phyloP scores from a whole-genome alignment of 2,329 filamentous ascomycete genomes.

The Alternaria novae-zelandiae region DNA sequence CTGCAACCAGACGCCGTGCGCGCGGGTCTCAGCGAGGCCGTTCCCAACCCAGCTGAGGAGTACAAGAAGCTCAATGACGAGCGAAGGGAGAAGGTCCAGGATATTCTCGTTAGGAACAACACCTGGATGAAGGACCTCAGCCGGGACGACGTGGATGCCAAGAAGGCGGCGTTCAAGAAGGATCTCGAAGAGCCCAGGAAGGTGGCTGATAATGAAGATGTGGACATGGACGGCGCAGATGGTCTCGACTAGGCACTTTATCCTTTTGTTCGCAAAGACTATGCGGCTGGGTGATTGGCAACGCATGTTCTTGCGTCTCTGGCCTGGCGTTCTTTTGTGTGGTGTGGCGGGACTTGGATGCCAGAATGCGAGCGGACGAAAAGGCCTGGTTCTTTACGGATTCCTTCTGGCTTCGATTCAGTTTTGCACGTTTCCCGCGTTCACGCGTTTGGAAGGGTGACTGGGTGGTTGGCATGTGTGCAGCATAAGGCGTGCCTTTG shows the following conservation, averaged over 20 bases:
- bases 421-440: neutral
- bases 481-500: slow-evolving; percentile 6
- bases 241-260: slow-evolving; percentile 4
- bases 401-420: neutral
- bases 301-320: neutral
- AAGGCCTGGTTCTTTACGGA: neutral
- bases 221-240: slow-evolving; percentile 42
- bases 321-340: slow-evolving; percentile 2
- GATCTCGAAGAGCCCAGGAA: slow-evolving; percentile 34
- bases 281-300: neutral
- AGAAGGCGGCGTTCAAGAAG: slow-evolving; percentile 47
- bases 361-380: neutral
- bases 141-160: slow-evolving; percentile 55
- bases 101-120: slow-evolving; percentile 54
- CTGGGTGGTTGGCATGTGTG: neutral
- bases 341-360: slow-evolving; percentile 1
- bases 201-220: slow-evolving; percentile 32
- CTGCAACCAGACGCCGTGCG: slow-evolving; percentile 47
- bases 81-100: slow-evolving; percentile 48
- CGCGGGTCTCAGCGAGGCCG: slow-evolving; percentile 42
- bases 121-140: slow-evolving; percentile 55
- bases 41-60: slow-evolving; percentile 42
- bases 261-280: neutral
- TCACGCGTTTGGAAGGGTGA: neutral
- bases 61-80: slow-evolving; percentile 36